Conservation (phyloP, 108 stramenopile species). For the Craspedostauros australis region DNA sequence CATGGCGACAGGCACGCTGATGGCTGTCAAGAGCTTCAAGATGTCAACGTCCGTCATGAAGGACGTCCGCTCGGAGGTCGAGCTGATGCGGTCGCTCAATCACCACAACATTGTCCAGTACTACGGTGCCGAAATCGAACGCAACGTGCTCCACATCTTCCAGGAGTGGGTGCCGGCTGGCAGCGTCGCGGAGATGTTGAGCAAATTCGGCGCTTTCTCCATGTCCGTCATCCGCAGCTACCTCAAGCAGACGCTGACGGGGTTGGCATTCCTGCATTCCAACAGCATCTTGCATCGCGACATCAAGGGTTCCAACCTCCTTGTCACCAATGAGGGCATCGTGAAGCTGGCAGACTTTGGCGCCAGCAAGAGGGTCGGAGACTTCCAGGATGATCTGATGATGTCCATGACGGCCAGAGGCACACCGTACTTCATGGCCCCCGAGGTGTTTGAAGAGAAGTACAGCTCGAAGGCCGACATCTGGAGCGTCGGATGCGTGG, state of each 20-base stretch:
- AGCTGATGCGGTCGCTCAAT: constrained; percentile 79
- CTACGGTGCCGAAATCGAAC: constrained; percentile 84
- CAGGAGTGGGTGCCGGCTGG: constrained; percentile 98
- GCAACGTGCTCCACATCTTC: constrained; percentile 81
- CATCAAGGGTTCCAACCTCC: constrained; percentile 93
- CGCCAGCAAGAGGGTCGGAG: constrained; percentile 60
- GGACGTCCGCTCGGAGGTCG: constrained; percentile 77
- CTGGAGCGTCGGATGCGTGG: constrained; percentile 87
- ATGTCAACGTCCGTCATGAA: constrained; percentile 24
- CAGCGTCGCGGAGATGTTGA: constrained; percentile 66
- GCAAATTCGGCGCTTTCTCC: constrained; percentile 85
- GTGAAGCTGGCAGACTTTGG: constrained; percentile 95
- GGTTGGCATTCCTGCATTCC: constrained; percentile 86
- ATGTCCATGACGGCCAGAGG: constrained; percentile 82
- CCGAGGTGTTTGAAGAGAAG: constrained; percentile 88
- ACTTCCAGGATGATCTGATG: constrained; percentile 43
- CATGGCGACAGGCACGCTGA: constrained; percentile 74
- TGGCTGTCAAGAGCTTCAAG: constrained; percentile 80
- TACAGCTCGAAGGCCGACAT: constrained; percentile 85
- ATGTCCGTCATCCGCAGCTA: constrained; percentile 69
- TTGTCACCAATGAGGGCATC: constrained; percentile 86
- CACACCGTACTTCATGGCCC: constrained; percentile 93
- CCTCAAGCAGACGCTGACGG: constrained; percentile 79
- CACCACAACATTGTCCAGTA: constrained; percentile 95
- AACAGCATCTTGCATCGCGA: constrained; percentile 92